Evolutionary conservation across 768 basidiomycete species (phyloP), one percentile per base, ranked within the genome.

Genomic region (Mycena epipterygia): DNA sequence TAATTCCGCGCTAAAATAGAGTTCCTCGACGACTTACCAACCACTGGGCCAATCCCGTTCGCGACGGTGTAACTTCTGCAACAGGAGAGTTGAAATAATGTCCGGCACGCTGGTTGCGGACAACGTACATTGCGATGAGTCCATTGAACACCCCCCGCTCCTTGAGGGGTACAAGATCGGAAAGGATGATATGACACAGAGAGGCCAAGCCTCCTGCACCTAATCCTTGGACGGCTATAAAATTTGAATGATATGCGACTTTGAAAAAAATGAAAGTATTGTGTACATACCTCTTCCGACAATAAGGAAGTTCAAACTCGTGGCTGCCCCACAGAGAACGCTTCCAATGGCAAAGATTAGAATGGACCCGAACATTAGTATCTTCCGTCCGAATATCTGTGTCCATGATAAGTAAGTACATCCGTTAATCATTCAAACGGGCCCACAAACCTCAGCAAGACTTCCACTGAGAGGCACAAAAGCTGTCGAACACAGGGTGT

Each of bases 91-190:
- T 46, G 23, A 46, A 23, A 8, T 46, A n/a, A 5, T 12, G 23
- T n/a, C n/a, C 44, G n/a, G n/a, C 23, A 46, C 8, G 44, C 5
- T 17, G 3, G 8, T 5, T 17, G 4, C 13, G 44, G 23, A 46
- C 5, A 39, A 58, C 57, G 33, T 53, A 74, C 78, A 80, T 64
- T 53, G 78, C 82, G 33, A 85, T 71, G n/a, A 85, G 51, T 32
- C 81, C 82, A 16, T 78, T 71, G 61, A 82, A 84, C 0, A 70
- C 37, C 9, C 87, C 88, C 7, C 88, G 81, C 62, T 87, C 85
- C n/a, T 77, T 44, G 9, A 89, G 78, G 9, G 86, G 79, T 14
- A 87, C 83, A 4, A 88, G 73, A 71, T 88, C 87, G 35, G 81
- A 79, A 7, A 85, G 67, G 62, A 88, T 79, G 61, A 88, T 87